A percentile compares a stretch with the other conserved stretches of the same genome.
Conservation (phyloP, 2,329 filamentous ascomycete genomes). For the Nothophoma quercina region DNA sequence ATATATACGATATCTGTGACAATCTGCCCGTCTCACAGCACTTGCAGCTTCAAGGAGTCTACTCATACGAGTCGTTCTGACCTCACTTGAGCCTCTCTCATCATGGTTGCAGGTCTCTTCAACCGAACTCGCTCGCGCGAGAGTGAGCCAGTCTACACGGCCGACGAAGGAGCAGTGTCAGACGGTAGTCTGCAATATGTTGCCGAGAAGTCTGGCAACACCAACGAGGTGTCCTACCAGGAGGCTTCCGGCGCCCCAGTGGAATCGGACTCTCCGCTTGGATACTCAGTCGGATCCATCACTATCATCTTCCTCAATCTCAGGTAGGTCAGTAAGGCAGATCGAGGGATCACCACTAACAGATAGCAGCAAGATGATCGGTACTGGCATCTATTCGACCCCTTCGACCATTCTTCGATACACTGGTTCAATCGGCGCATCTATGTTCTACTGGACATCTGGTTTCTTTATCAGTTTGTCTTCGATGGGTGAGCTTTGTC, state of each 20-base stretch:
- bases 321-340: no score
- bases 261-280: slow-evolving; percentile 64
- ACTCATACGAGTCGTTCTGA: background rate
- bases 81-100: background rate
- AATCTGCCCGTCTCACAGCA: no score
- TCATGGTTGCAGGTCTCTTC: slow-evolving; percentile 9
- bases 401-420: slow-evolving; percentile 66
- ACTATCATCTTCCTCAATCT: background rate
- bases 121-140: background rate
- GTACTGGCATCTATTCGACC: slow-evolving; percentile 70
- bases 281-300: slow-evolving; percentile 64
- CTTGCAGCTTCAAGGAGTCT: no score
- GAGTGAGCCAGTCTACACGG: background rate
- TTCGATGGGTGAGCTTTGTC: no score
- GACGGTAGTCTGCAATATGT: slow-evolving; percentile 56
- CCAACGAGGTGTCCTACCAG: slow-evolving; percentile 61
- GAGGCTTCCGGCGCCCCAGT: slow-evolving; percentile 69
- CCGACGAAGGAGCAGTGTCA: slow-evolving; percentile 22
- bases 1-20: background rate
- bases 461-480: slow-evolving; percentile 66
- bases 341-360: slow-evolving; percentile 63
- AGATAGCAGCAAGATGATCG: slow-evolving; percentile 71
- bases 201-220: slow-evolving; percentile 58
- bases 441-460: slow-evolving; percentile 70
- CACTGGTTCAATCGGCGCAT: slow-evolving; percentile 68